Base-by-base conservation (phyloP, 257 asterid species). In the Rehmannia glutinosa region DNA sequence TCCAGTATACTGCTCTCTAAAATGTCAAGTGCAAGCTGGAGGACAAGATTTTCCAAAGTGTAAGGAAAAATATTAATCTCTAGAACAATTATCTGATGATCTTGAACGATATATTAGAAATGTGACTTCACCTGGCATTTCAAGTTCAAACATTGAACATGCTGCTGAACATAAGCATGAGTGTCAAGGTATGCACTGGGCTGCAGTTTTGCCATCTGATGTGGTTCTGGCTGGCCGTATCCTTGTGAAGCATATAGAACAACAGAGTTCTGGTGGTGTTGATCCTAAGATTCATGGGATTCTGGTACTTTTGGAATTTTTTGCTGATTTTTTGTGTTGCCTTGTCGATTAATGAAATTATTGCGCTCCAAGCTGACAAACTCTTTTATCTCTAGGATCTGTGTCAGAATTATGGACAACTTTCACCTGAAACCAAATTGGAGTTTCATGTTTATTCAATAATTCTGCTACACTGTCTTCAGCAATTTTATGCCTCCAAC, bases 221-320 rank as follows among this genome's bases (percentile, higher is more conserved):
- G 78, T 92, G 73, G 90, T 87, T 77, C 83, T 93, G 78, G 92
- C 91, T 73, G 96, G 97, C 73, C 95, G 97, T 70, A 79, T 93
- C 66, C 83, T 93, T 39, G 93, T 76, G 80, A 92, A 82, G 63
- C 65, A 76, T 68, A 69, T 84, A 4, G 80, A 84, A 45, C 76
- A 80, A 71, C 86, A 76, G 62, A 76, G 68, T 66, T 73, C 28
- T 50, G 56, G 77, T 43, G 62, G 75, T 50, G 77, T 45, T 54
- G 79, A 62, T 52, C 74, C 66, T 75, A 76, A 72, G 66, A 62
- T 77, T 65, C 67, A 28, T 19, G 67, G 72, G 63, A 57, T 80
- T 73, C 69, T 86, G 95, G 95, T 90, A 81, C 6, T 11, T 23
- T 7, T 42, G 28, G 59, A 11, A 19, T 24, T 6, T 21, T 47